Percentiles rank a stretch among this genome's conserved stretches.
These are phyloP conservation scores for Tieghemiomyces parasiticus DNA, from an alignment of 192 early-diverging fungal species.

Conservation along the genomic window DNA sequence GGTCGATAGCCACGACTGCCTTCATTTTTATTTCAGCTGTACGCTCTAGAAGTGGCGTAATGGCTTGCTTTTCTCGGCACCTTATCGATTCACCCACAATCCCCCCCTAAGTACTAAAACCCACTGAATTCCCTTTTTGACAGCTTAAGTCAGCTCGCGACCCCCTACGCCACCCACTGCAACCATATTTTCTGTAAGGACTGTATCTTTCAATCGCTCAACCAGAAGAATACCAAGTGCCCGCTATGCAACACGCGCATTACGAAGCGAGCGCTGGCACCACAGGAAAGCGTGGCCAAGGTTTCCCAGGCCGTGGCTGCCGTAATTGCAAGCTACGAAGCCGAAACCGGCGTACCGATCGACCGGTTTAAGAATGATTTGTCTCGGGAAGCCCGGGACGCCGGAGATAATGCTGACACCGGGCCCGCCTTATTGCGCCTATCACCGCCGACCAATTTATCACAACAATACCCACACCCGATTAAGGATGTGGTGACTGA, in stretches of 20 bases:
- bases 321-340: slow-evolving; percentile 3
- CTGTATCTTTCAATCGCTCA: slow-evolving; percentile 2
- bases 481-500: too few relatives aligned
- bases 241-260: slow-evolving; percentile 8
- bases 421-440: too few relatives aligned
- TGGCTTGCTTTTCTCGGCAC: not conserved
- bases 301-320: not conserved
- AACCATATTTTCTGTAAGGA: slow-evolving; percentile 9
- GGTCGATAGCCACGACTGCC: too few relatives aligned
- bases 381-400: too few relatives aligned
- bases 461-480: too few relatives aligned
- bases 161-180: slow-evolving; percentile 6
- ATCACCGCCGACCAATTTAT: too few relatives aligned
- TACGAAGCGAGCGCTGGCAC: slow-evolving; percentile 10
- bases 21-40: not conserved
- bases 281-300: not conserved
- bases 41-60: not conserved
- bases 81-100: not conserved
- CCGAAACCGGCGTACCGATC: not conserved
- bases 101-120: not conserved
- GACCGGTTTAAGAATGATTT: not conserved
- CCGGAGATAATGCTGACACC: too few relatives aligned
- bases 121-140: not conserved
- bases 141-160: not conserved
- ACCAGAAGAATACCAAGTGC: slow-evolving; percentile 1